These are phyloP conservation scores for Fusarium scirpi DNA, from an alignment of 2,329 filamentous ascomycete species.

Conservation along the genomic window DNA sequence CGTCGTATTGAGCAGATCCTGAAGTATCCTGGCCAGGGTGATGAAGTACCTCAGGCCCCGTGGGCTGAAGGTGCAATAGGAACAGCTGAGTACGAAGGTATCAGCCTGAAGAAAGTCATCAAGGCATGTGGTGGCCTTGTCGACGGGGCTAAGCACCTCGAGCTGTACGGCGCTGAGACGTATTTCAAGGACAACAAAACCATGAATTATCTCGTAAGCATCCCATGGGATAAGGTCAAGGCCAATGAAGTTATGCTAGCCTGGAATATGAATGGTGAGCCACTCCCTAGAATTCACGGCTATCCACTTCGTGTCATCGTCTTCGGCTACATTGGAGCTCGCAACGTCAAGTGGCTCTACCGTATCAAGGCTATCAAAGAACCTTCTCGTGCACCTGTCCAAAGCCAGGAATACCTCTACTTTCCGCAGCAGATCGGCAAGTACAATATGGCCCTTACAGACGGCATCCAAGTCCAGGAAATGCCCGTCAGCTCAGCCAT, in stretches of 20 bases:
- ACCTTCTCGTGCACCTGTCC: conserved; percentile 70
- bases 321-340: conserved; percentile 74
- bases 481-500: conserved; percentile 78
- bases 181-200: conserved; percentile 77
- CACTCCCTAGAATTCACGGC: conserved; percentile 73
- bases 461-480: conserved; percentile 76
- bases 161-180: conserved; percentile 77
- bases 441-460: conserved; percentile 69
- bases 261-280: conserved; percentile 78
- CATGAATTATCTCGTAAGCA: conserved; percentile 75
- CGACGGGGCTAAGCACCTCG: conserved; percentile 69
- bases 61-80: conserved; percentile 78
- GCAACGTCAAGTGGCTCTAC: conserved; percentile 73
- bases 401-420: conserved; percentile 75
- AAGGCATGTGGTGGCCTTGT: conserved; percentile 74
- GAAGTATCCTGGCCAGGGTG: conserved; percentile 74
- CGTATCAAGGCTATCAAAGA: conserved; percentile 69
- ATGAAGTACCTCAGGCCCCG: conserved; percentile 66
- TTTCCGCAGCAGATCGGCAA: conserved; percentile 77
- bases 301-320: conserved; percentile 72
- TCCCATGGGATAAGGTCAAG: conserved; percentile 76
- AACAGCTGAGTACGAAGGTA: conserved; percentile 71
- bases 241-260: conserved; percentile 74
- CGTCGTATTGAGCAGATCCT: conserved; percentile 76
- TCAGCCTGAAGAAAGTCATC: conserved; percentile 76